Evolutionary conservation across 108 stramenopile genomes (phyloP).

Genomic region (Cyclotella cryptica): DNA sequence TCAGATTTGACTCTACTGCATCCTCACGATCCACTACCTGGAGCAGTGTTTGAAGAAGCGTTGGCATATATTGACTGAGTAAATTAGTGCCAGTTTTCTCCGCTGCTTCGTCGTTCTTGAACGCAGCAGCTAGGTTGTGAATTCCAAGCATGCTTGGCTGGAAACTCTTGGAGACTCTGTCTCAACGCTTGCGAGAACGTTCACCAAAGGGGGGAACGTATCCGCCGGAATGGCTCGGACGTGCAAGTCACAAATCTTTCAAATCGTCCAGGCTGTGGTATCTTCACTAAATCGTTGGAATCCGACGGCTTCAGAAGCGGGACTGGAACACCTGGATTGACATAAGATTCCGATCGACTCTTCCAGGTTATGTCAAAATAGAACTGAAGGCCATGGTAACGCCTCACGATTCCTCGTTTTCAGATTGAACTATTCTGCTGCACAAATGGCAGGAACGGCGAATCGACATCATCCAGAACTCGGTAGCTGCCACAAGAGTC

Average conservation of each 20-base stretch:
- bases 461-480: constrained; percentile 87
- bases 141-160: constrained; percentile 90
- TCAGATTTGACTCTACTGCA: constrained; percentile 81
- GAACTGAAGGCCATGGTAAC: constrained; percentile 93
- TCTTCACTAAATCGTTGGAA: constrained; percentile 85
- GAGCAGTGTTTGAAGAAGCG: constrained; percentile 81
- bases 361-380: constrained; percentile 87
- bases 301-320: constrained; percentile 80
- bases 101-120: constrained; percentile 63
- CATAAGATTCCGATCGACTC: constrained; percentile 79
- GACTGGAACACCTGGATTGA: constrained; percentile 87
- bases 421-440: constrained; percentile 81
- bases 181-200: constrained; percentile 64
- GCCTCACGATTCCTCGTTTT: constrained; percentile 92
- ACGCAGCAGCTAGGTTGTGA: constrained; percentile 89
- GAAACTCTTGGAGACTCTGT: constrained; percentile 84
- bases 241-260: constrained; percentile 92
- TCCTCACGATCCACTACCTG: constrained; percentile 87
- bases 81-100: constrained; percentile 75
- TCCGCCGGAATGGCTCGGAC: constrained; percentile 78
- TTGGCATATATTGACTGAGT: constrained; percentile 73
- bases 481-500: constrained; percentile 73
- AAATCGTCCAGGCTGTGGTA: constrained; percentile 92
- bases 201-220: constrained; percentile 80
- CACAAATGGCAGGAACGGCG: constrained; percentile 89